Conservation (phyloP, 441 rosid genomes). For the Erysimum cheiri region DNA sequence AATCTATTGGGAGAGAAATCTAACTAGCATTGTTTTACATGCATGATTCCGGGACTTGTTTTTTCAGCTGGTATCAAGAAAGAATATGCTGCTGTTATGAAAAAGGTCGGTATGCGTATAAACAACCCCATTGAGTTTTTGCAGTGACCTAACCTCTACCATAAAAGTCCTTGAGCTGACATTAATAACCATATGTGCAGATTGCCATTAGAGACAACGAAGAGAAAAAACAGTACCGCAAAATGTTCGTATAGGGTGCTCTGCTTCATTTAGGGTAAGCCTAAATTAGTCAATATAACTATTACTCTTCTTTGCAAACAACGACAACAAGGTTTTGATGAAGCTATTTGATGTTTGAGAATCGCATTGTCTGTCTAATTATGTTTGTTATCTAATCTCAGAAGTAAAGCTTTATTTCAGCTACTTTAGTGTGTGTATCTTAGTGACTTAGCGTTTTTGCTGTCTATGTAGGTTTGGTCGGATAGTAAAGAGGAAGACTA, state of each 20-base stretch:
- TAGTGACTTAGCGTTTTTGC: background rate
- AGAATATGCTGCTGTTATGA: constrained; percentile 81
- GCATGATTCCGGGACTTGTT: constrained; percentile 12
- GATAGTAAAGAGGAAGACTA: constrained; percentile 43
- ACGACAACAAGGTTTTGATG: background rate
- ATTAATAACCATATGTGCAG: constrained; percentile 46
- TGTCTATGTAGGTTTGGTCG: constrained; percentile 38
- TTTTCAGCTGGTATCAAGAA: constrained; percentile 77
- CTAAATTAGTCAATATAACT: background rate
- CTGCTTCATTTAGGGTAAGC: constrained; percentile 41
- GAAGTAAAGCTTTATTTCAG: background rate
- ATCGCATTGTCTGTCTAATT: background rate
- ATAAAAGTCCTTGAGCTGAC: background rate
- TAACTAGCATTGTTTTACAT: background rate
- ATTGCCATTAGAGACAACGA: constrained; percentile 59
- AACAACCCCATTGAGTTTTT: background rate
- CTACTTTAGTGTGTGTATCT: background rate
- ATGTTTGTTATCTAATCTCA: background rate
- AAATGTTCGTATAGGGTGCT: constrained; percentile 65
- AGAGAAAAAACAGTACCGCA: constrained; percentile 74
- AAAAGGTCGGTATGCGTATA: constrained; percentile 61
- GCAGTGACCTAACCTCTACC: background rate
- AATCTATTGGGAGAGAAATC: background rate
- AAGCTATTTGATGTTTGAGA: constrained; percentile 2
- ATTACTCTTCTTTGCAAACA: background rate